phyloP scores from a whole-genome alignment of 2,329 filamentous ascomycete genomes.

The Xylaria sp. region DNA sequence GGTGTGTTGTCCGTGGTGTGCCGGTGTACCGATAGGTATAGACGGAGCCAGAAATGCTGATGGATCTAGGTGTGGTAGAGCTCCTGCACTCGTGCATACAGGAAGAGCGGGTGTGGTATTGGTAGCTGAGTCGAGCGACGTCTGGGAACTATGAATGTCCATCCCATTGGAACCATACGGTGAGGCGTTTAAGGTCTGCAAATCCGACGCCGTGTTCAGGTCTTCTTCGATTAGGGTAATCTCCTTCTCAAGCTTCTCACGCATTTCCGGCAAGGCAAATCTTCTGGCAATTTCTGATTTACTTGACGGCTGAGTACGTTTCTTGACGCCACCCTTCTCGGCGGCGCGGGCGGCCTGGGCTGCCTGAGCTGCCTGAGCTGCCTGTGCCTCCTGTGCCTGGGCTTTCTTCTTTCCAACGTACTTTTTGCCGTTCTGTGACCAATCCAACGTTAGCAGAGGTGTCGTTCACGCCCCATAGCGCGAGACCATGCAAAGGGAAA shows the following conservation, averaged over 20 bases:
- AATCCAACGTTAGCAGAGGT: neutral
- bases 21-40: neutral
- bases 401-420: neutral
- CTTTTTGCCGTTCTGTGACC: slow-evolving; percentile 1
- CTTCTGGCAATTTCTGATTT: neutral
- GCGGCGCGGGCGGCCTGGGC: neutral
- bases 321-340: neutral
- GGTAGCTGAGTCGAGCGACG: neutral
- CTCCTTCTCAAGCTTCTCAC: neutral
- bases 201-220: neutral
- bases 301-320: neutral
- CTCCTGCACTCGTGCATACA: too few relatives aligned
- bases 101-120: neutral
- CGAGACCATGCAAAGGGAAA: neutral
- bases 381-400: too few relatives aligned
- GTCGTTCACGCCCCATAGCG: neutral
- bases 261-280: neutral
- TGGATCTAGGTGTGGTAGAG: too few relatives aligned
- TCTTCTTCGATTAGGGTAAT: neutral
- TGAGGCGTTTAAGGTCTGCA: neutral
- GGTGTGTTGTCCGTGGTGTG: too few relatives aligned
- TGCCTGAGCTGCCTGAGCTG: too few relatives aligned
- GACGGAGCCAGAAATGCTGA: neutral
- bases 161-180: neutral
- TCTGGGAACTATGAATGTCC: neutral